Percentiles rank a stretch among this genome's conserved stretches.
phyloP scores from a whole-genome alignment of 2,329 filamentous ascomycete species.

The Lanzia echinophila region DNA sequence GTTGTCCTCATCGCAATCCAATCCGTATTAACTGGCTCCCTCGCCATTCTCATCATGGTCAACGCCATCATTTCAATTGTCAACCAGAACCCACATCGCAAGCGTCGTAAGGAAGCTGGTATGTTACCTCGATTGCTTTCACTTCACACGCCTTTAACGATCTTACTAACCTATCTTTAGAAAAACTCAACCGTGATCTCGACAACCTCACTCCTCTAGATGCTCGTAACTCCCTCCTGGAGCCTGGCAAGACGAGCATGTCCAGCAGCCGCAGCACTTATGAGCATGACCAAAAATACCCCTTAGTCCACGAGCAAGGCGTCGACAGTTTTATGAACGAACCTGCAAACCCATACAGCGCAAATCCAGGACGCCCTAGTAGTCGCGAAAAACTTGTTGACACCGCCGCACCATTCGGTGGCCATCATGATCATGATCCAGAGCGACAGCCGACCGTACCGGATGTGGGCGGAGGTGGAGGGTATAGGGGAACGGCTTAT shows the following conservation, averaged over 20 bases:
- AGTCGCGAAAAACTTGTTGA: slow-evolving; percentile 6
- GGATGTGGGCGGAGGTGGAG: slow-evolving; percentile 12
- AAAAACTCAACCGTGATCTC: slow-evolving; percentile 68
- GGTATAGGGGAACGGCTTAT: slow-evolving; percentile 25
- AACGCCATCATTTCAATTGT: slow-evolving; percentile 79
- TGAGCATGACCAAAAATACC: slow-evolving; percentile 19
- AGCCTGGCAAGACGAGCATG: background rate
- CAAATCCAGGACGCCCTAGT: no score
- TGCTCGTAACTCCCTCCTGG: slow-evolving; percentile 70
- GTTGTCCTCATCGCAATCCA: slow-evolving; percentile 93
- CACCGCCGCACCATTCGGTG: background rate
- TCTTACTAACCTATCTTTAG: slow-evolving; percentile 36
- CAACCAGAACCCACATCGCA: slow-evolving; percentile 85
- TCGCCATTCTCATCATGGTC: slow-evolving; percentile 82
- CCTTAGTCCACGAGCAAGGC: slow-evolving; percentile 15
- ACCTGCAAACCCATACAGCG: slow-evolving; percentile 26
- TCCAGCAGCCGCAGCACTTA: slow-evolving; percentile 13
- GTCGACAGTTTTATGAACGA: slow-evolving; percentile 25
- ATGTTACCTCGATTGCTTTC: slow-evolving; percentile 47
- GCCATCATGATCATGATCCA: no score
- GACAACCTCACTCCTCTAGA: slow-evolving; percentile 83
- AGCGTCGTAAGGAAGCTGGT: slow-evolving; percentile 84
- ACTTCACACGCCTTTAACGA: slow-evolving; percentile 16
- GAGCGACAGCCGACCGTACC: slow-evolving; percentile 3
- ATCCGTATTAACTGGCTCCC: slow-evolving; percentile 69